phyloP scores from a whole-genome alignment of 2,329 filamentous ascomycete genomes.

The Trichoderma endophyticum region DNA sequence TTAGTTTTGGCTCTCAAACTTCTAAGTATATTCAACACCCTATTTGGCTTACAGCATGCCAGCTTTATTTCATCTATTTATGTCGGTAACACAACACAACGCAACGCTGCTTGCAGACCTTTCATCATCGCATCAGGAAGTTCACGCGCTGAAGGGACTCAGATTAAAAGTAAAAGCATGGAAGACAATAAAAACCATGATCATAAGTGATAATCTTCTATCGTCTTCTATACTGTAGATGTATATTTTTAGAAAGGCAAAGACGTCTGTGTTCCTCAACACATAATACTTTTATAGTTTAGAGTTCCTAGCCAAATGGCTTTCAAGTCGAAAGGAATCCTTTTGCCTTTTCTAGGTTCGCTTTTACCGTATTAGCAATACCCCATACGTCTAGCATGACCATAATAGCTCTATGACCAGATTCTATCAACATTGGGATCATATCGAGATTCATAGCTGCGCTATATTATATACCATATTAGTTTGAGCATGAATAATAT shows the following conservation, averaged over 20 bases:
- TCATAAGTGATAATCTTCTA: not conserved
- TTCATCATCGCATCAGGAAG: too few species aligned
- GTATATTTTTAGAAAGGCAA: not conserved
- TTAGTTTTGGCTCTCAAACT: not conserved
- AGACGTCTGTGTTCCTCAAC: not conserved
- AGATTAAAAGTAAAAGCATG: not conserved
- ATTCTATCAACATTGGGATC: not conserved
- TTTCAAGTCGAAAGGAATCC: not conserved
- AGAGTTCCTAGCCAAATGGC: not conserved
- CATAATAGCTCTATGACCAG: not conserved
- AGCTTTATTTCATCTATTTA: too few species aligned
- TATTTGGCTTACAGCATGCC: too few species aligned
- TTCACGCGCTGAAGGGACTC: too few species aligned
- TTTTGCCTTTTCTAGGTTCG: not conserved
- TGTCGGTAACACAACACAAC: too few species aligned
- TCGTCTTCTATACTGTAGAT: not conserved
- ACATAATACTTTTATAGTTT: not conserved
- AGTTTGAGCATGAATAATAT: not conserved
- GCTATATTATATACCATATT: not conserved
- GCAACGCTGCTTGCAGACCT: too few species aligned
- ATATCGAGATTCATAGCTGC: not conserved
- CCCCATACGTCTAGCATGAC: slow-evolving; percentile 11
- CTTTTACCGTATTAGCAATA: not conserved
- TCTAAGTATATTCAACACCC: too few species aligned
- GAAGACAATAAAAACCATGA: not conserved